Evolutionary conservation across 306 rosid genomes (phyloP), one percentile per base, ranked within the genome.

Genomic region (Canavalia gladiata): DNA sequence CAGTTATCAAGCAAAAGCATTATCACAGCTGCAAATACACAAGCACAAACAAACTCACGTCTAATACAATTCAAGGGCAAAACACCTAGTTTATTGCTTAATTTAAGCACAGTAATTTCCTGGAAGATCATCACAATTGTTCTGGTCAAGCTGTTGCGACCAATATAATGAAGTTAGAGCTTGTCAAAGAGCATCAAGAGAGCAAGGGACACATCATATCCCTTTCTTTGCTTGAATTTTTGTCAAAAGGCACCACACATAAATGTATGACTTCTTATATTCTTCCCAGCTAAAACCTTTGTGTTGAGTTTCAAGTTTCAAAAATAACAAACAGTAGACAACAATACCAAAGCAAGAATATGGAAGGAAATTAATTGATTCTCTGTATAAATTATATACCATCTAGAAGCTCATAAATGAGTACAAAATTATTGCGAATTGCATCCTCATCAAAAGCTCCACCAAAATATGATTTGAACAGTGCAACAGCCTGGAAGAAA

Each of bases 381-480:
- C 34, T 8, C 68, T 43, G 50, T 31, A 72, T n/a, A 29, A 81
- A 77, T 13, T 83, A 82, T 86, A n/a, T 84, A 94, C 98, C 98
- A 78, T 94, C 98, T 79, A 94, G 84, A 55, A 94, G 91, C 92
- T 91, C 98, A 31, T 94, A 94, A 77, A 94, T 94, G 80, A 94
- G 92, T 70, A 94, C 98, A 85, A 91, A 94, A 79, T 94, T 94
- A 72, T 94, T 94, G 63, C 98, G 98, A 81, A 94, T 94, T 69
- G 98, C 97, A 87, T 94, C 98, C 81, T 94, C 98, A 74, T 94
- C 98, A 81, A 94, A 94, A 74, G 97, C 90, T 77, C 98, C 98
- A 55, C 98, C 98, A 82, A 94, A 94, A 82, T 94, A 94, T 29
- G 98, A 94, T 87, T 90, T 90, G 88, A 94, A 94, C 63, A 94